Evolutionary conservation across 192 early-diverging fungal genomes (phyloP).

Genomic region (Podochytrium sp.): DNA sequence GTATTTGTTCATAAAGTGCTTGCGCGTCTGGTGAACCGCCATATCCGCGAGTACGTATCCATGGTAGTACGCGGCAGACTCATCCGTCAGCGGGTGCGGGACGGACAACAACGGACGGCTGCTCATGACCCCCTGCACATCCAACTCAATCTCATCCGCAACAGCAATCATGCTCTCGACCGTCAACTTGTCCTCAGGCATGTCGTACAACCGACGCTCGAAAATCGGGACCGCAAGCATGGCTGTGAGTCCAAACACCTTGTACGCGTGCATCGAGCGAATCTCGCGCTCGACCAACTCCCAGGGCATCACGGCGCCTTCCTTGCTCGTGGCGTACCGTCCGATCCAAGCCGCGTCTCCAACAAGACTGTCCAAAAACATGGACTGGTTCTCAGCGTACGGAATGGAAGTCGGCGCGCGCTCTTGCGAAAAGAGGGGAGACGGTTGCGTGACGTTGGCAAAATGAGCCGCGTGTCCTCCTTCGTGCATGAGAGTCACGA

Average conservation of each 20-base stretch:
- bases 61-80: slow-evolving; percentile 41
- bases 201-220: slow-evolving; percentile 38
- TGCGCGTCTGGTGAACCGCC: slow-evolving; percentile 43
- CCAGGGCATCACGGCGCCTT: slow-evolving; percentile 44
- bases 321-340: slow-evolving; percentile 34
- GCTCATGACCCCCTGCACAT: slow-evolving; percentile 40
- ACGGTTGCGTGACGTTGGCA: slow-evolving; percentile 41
- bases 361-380: slow-evolving; percentile 44
- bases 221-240: slow-evolving; percentile 48
- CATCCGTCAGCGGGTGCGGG: slow-evolving; percentile 43
- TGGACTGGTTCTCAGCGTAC: slow-evolving; percentile 44
- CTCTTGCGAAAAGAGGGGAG: slow-evolving; percentile 42
- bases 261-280: slow-evolving; percentile 27
- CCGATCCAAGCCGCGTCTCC: slow-evolving; percentile 41
- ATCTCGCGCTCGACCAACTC: slow-evolving; percentile 40
- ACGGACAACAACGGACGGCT: slow-evolving; percentile 34
- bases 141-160: slow-evolving; percentile 42
- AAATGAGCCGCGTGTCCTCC: slow-evolving; percentile 42
- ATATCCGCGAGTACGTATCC: slow-evolving; percentile 45
- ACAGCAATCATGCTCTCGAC: slow-evolving; percentile 31
- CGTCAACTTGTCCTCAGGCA: slow-evolving; percentile 42
- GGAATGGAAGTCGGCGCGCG: slow-evolving; percentile 44
- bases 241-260: slow-evolving; percentile 34
- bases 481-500: slow-evolving; percentile 45
- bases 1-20: slow-evolving; percentile 41